Evolutionary conservation across 768 basidiomycete species (phyloP), one percentile per base, ranked within the genome.

Genomic region (Mycena rebaudengoi): DNA sequence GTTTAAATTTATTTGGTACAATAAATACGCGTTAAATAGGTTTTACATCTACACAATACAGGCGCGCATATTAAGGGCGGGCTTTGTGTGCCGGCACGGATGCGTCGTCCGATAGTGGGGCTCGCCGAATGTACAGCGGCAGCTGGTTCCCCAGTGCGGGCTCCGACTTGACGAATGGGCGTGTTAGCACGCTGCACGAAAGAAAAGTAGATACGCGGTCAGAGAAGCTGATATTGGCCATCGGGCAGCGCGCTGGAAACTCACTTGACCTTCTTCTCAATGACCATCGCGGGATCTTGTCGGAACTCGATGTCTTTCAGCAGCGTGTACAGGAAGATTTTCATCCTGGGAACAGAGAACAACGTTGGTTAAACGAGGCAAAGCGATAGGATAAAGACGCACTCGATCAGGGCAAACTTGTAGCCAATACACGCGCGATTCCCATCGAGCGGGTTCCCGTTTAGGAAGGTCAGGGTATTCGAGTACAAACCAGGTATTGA

Each of bases 241-340:
- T 49, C 7, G 37, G 57, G 54, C n/a, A n/a, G n/a, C n/a, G 57
- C 44, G 65, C 65, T 56, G 66, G 63, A 69, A 66, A 82, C 86
- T 79, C 71, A 89, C 87, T 88, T 88, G 73, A 86, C 80, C 48
- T 80, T 84, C 79, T 88, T 88, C 79, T 89, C 86, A 67, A 88
- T 84, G 67, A 86, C 81, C 67, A 86, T 74, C 53, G 77, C 73
- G 25, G 83, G 79, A 69, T 86, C 84, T 21, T 83, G 77, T 46
- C 80, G 73, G 76, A 87, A 86, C 69, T 84, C 83, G 54, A 88
- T 74, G 75, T 88, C 86, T 68, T 82, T 82, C 46, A 89, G 51
- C 48, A 89, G 80, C 44, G 85, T 82, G 74, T 80, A 87, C 64
- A 89, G 76, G 69, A 89, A 88, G 35, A 85, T 80, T 73, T 89